Percentiles rank a stretch among this genome's conserved stretches.
These are phyloP conservation scores for Pseudohyphozyma bogoriensis DNA, from an alignment of 768 basidiomycete species.

Conservation along the genomic window DNA sequence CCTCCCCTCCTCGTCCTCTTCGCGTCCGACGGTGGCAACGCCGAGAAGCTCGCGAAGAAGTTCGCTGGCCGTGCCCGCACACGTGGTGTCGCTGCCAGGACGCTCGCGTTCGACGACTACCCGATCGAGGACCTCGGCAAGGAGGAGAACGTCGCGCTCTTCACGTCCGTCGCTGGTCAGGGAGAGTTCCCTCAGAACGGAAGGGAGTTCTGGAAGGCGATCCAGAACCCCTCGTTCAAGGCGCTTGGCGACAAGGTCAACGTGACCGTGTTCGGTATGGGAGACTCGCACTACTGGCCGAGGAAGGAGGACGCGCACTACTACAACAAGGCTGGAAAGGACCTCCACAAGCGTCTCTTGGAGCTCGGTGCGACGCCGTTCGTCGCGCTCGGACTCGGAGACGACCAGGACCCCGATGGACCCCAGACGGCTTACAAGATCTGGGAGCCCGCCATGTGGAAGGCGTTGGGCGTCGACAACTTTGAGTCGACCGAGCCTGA, in stretches of 20 bases:
- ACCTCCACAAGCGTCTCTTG: constrained; percentile 69
- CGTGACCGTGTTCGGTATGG: constrained; percentile 84
- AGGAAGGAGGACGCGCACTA: constrained; percentile 92
- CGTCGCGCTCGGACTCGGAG: constrained; percentile 66
- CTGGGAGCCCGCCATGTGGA: constrained; percentile 94
- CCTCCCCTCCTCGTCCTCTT: constrained; percentile 83
- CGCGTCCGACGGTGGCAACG: constrained; percentile 86
- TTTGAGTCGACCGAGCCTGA: constrained; percentile 84
- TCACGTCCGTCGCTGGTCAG: constrained; percentile 91
- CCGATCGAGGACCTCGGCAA: constrained; percentile 61
- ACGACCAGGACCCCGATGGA: constrained; percentile 96
- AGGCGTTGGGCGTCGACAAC: constrained; percentile 79
- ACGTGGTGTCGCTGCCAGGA: constrained; percentile 65
- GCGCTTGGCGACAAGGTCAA: constrained; percentile 56
- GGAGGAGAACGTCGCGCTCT: constrained; percentile 65
- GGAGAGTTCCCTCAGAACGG: constrained; percentile 98
- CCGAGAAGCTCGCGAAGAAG: constrained; percentile 93
- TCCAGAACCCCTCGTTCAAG: constrained; percentile 51
- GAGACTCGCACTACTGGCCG: constrained; percentile 99
- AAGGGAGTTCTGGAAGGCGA: constrained; percentile 71
- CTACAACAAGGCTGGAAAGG: constrained; percentile 93
- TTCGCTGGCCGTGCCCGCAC: constrained; percentile 70
- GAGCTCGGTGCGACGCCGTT: constrained; percentile 70
- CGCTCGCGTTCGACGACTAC: constrained; percentile 71
- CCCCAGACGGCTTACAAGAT: constrained; percentile 87